phyloP scores from a whole-genome alignment of 257 asterid genomes.

The Verbascum thapsus region DNA sequence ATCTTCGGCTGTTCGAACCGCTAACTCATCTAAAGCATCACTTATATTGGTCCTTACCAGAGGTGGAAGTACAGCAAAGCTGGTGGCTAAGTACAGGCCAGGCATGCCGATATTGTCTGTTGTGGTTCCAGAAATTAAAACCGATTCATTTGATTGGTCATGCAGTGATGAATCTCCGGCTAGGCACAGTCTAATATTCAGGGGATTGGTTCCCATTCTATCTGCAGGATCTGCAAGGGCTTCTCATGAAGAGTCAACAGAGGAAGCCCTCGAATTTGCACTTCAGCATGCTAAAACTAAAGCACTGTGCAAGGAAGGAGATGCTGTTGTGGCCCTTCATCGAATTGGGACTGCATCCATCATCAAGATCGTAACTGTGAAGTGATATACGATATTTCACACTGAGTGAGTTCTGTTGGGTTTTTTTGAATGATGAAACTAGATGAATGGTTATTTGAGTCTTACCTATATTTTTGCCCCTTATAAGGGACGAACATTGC shows the following conservation, averaged over 20 bases:
- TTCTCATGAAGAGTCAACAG: slow-evolving; percentile 49
- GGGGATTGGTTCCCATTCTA: slow-evolving; percentile 46
- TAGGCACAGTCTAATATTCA: slow-evolving; percentile 47
- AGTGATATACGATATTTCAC: slow-evolving; percentile 33
- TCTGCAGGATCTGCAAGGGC: slow-evolving; percentile 53
- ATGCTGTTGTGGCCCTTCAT: slow-evolving; percentile 48
- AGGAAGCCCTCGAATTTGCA: slow-evolving; percentile 46
- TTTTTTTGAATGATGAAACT: background rate
- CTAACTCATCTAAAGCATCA: slow-evolving; percentile 42
- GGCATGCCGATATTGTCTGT: slow-evolving; percentile 49
- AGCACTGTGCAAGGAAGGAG: slow-evolving; percentile 42
- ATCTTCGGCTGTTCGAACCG: slow-evolving; percentile 49
- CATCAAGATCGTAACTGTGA: slow-evolving; percentile 44
- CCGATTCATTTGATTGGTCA: slow-evolving; percentile 47
- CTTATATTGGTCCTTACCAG: slow-evolving; percentile 48
- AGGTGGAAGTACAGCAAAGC: slow-evolving; percentile 54
- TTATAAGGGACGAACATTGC: slow-evolving; percentile 16
- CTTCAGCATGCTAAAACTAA: slow-evolving; percentile 42
- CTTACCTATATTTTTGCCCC: slow-evolving; percentile 10
- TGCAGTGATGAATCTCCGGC: slow-evolving; percentile 51
- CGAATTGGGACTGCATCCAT: slow-evolving; percentile 47
- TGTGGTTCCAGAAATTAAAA: slow-evolving; percentile 49
- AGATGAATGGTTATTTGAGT: background rate
- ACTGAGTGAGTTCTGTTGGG: background rate
- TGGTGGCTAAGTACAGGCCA: slow-evolving; percentile 55